Evolutionary conservation across 805 yeast genomes (phyloP).

Genomic region (Saccharomycopsis guyanensis): DNA sequence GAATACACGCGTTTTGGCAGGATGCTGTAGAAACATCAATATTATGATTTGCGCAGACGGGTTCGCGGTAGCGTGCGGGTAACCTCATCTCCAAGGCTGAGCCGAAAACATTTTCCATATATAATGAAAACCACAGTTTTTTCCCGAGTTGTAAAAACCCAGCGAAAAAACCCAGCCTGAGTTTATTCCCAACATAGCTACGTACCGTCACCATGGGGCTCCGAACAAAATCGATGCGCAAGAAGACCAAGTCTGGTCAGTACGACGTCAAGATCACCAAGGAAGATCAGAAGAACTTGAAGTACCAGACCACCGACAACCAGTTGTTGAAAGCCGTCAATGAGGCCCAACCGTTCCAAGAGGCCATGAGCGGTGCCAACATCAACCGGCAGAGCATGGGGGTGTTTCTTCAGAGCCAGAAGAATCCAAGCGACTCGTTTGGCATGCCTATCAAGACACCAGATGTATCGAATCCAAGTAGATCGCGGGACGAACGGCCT

Average conservation of each 20-base stretch:
- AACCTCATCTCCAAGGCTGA: too few relatives aligned
- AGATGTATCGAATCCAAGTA: conserved; percentile 88
- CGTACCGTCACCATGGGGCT: too few relatives aligned
- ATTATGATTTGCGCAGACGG: too few relatives aligned
- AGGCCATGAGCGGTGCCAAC: conserved; percentile 33
- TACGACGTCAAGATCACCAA: conserved; percentile 45
- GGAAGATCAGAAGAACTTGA: conserved; percentile 19
- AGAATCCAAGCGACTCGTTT: conserved; percentile 68
- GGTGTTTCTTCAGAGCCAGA: conserved; percentile 36
- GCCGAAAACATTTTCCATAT: too few relatives aligned
- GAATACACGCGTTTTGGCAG: too few relatives aligned
- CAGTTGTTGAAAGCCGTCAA: conserved; percentile 91
- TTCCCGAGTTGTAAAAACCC: too few relatives aligned
- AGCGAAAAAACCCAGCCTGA: too few relatives aligned
- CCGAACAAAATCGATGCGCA: conserved; percentile 15
- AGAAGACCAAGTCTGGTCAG: conserved; percentile 23
- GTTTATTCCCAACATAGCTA: too few relatives aligned
- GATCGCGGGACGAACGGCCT: conserved; percentile 93
- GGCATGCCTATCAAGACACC: conserved; percentile 74
- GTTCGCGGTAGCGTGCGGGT: too few relatives aligned
- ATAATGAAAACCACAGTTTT: too few relatives aligned
- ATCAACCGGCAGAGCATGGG: conserved; percentile 32
- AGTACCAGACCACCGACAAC: conserved; percentile 38
- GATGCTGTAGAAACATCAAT: too few relatives aligned
- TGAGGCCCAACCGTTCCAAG: conserved; percentile 94